A percentile compares a stretch with the other conserved stretches of the same genome.
These are phyloP conservation scores for Leccinum barrowsii DNA, from an alignment of 768 basidiomycete genomes.

Conservation along the genomic window DNA sequence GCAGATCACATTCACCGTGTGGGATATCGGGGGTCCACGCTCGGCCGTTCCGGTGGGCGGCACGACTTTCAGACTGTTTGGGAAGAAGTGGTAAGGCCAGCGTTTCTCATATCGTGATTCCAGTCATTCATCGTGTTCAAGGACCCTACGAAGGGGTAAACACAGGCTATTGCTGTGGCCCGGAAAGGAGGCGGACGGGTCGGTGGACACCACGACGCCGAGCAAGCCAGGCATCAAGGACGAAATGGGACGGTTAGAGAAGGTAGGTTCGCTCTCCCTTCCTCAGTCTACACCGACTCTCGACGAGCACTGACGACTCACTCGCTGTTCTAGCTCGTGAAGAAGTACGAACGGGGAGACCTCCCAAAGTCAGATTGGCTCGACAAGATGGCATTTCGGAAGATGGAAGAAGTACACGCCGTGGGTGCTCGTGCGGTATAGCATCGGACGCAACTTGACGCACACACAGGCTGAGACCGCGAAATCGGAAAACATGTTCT, in stretches of 20 bases:
- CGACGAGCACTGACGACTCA: background rate
- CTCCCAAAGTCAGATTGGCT: constrained; percentile 94
- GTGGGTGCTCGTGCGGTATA: constrained; percentile 40
- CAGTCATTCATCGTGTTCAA: constrained; percentile 27
- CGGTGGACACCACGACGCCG: constrained; percentile 76
- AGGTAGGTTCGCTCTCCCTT: constrained; percentile 43
- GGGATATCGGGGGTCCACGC: constrained; percentile 88
- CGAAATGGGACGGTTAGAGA: constrained; percentile 94
- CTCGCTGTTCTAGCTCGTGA: constrained; percentile 59
- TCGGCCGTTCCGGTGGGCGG: constrained; percentile 84
- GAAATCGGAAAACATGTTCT: constrained; percentile 90
- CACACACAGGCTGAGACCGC: constrained; percentile 74
- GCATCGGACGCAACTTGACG: background rate
- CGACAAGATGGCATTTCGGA: constrained; percentile 87
- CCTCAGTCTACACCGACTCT: background rate
- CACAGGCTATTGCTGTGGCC: constrained; percentile 86
- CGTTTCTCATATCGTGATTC: background rate
- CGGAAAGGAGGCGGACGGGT: constrained; percentile 82
- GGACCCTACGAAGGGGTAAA: constrained; percentile 88
- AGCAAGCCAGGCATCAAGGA: constrained; percentile 80
- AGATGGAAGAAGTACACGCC: constrained; percentile 92
- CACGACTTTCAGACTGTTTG: constrained; percentile 85
- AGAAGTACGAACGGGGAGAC: constrained; percentile 95
- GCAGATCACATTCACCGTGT: constrained; percentile 91
- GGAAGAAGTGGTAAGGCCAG: constrained; percentile 77